Evolutionary conservation across 768 basidiomycete genomes (phyloP).

Genomic region (Collybiopsis confluens): DNA sequence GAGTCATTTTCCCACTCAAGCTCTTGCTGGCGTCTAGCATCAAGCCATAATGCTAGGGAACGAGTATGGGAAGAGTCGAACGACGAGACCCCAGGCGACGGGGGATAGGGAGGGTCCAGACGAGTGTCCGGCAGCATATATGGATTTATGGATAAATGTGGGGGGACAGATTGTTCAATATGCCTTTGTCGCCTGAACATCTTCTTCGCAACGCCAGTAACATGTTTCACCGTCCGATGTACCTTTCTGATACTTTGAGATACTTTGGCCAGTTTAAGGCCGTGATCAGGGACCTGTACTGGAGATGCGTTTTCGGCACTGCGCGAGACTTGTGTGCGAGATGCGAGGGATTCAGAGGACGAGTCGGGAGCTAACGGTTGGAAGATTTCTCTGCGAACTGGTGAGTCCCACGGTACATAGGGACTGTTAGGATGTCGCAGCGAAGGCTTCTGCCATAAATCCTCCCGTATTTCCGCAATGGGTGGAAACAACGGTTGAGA

Average conservation of each 20-base stretch:
- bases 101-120: conserved; percentile 13
- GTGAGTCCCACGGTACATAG: conserved; percentile 47
- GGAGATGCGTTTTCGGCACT: conserved; percentile 39
- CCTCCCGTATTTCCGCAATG: conserved; percentile 18
- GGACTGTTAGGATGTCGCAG: conserved; percentile 50
- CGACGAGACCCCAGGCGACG: conserved; percentile 19
- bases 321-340: conserved; percentile 21
- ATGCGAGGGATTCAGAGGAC: conserved; percentile 20
- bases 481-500: conserved; percentile 33
- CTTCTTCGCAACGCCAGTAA: conserved; percentile 19
- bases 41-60: conserved; percentile 32
- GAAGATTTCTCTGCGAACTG: conserved; percentile 38
- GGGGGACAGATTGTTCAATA: neutral
- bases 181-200: conserved; percentile 10
- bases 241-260: conserved; percentile 30
- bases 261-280: conserved; percentile 18
- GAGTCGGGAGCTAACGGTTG: conserved; percentile 34
- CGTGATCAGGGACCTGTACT: conserved; percentile 9
- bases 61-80: conserved; percentile 29
- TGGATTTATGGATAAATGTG: neutral
- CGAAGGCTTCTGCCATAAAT: conserved; percentile 24
- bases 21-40: conserved; percentile 29
- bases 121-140: conserved; percentile 14
- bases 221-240: conserved; percentile 20
- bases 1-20: conserved; percentile 21